Base-by-base conservation (phyloP, 1,284 basidiomycete species). In the Malassezia pachydermatis region DNA sequence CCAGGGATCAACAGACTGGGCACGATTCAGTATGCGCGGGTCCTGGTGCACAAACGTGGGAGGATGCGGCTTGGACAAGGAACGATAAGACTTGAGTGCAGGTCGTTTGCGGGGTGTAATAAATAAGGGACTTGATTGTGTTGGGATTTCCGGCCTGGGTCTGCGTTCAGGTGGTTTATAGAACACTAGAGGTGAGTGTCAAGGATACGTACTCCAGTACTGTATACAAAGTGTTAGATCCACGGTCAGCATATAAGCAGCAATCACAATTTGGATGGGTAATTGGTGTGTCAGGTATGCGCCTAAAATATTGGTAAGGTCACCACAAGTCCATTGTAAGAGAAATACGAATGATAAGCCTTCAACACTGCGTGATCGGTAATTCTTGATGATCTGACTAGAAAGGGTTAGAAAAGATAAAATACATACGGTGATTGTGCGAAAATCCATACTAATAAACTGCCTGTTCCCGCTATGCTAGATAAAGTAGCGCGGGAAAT, bases 271-370 rank as follows among this genome's bases (percentile, higher is more conserved):
- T 51, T 71, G 69, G 17, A 71, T 67, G 5, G 60, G 55, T 2
- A 67, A 54, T 48, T 71, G 69, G 10, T 63, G 46, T 2, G 69
- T 71, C 4, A 71, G 50, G 16, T 69, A 23, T 37, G 60, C 46
- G 5, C 69, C 69, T 24, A 70, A 42, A 19, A 71, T 48, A 35
- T 70, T 71, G n/a, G 67, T 67, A 3, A 59, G 48, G 42, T 71
- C 68, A 16, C 67, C 68, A n/a, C 58, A 43, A 54, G 64, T 67
- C 68, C 68, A 71, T 51, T 70, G 67, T 2, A 55, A 48, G n/a
- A 71, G 49, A 39, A 71, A 71, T 40, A 68, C 61, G 30, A 59
- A 50, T 1, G 61, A 64, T 20, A 71, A 57, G 3, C 68, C 68
- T 4, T 65, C 62, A 19, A 67, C 61, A 9, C 58, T 63, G 6